Conservation (phyloP, 2,329 filamentous ascomycete genomes). For the Ophiostoma populinum region DNA sequence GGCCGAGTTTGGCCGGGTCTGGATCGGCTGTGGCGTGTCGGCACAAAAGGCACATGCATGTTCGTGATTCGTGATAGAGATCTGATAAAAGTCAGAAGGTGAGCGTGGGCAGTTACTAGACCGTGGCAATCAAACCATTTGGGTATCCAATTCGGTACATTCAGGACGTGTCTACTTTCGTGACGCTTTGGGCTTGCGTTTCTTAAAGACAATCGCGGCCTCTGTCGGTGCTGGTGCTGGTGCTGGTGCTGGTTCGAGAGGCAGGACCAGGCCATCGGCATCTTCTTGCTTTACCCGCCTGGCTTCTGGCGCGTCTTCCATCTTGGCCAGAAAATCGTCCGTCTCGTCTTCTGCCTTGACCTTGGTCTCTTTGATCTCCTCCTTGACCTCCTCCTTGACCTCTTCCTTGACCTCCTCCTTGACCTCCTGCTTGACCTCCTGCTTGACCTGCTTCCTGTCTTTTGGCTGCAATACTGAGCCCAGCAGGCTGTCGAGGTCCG, state of each 20-base stretch:
- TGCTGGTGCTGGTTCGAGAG: background rate
- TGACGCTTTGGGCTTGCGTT: slow-evolving; percentile 52
- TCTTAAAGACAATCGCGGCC: slow-evolving; percentile 47
- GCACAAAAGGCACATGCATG: no score
- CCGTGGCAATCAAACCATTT: background rate
- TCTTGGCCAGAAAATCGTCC: background rate
- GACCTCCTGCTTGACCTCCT: slow-evolving; percentile 12
- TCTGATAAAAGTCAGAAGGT: no score
- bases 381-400: background rate
- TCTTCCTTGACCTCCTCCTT: slow-evolving; percentile 5
- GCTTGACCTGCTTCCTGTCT: slow-evolving; percentile 13
- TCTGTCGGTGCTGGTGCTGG: background rate
- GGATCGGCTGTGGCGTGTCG: no score
- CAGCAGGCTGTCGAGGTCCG: slow-evolving; percentile 46
- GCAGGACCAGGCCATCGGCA: background rate
- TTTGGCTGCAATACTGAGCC: slow-evolving; percentile 19
- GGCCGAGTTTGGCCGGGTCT: no score
- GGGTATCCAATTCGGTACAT: background rate
- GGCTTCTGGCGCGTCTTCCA: background rate
- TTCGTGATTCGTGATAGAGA: no score
- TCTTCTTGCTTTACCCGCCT: background rate
- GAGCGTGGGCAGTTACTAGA: no score
- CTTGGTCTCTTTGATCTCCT: background rate
- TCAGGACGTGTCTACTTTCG: slow-evolving; percentile 24
- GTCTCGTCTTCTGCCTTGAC: slow-evolving; percentile 3